phyloP scores from a whole-genome alignment of 2,329 filamentous ascomycete genomes.

The Fusarium dlaminii region DNA sequence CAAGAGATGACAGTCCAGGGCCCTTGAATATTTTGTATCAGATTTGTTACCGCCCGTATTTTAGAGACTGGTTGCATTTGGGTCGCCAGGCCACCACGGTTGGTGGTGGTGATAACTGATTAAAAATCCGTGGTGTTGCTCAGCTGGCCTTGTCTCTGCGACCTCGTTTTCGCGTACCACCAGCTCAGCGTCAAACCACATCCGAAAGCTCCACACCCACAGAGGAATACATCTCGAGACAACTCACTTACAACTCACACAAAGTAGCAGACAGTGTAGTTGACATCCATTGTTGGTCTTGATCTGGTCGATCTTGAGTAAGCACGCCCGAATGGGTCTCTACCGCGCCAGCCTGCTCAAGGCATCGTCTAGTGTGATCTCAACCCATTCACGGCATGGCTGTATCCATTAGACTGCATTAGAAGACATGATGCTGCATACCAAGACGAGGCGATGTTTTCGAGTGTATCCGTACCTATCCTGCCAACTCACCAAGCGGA shows the following conservation, averaged over 20 bases:
- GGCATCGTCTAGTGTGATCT: slow-evolving; percentile 28
- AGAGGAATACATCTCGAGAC: neutral
- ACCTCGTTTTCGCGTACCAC: slow-evolving; percentile 22
- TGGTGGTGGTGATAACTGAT: slow-evolving; percentile 8
- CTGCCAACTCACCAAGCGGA: slow-evolving; percentile 42
- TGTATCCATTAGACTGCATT: slow-evolving; percentile 27
- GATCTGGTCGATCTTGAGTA: slow-evolving; percentile 2
- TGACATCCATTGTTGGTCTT: neutral
- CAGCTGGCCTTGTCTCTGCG: slow-evolving; percentile 22
- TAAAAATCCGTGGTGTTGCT: slow-evolving; percentile 23
- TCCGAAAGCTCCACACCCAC: slow-evolving; percentile 14
- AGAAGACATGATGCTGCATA: slow-evolving; percentile 16
- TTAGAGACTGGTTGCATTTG: slow-evolving; percentile 12
- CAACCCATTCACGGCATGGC: slow-evolving; percentile 35
- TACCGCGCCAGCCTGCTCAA: slow-evolving; percentile 29
- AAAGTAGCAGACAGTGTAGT: slow-evolving; percentile 10
- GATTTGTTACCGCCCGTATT: slow-evolving; percentile 25
- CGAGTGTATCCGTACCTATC: slow-evolving; percentile 26
- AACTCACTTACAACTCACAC: neutral
- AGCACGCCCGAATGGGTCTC: slow-evolving; percentile 1
- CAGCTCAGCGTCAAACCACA: slow-evolving; percentile 16
- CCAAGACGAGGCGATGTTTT: neutral
- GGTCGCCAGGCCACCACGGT: slow-evolving; percentile 6
- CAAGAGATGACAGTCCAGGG: slow-evolving; percentile 33
- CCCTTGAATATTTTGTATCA: slow-evolving; percentile 19